A percentile compares a stretch with the other conserved stretches of the same genome.
Evolutionary conservation across 164 flowering plant genomes (phyloP).

Genomic region (Kalanchoe fedtschenkoi): DNA sequence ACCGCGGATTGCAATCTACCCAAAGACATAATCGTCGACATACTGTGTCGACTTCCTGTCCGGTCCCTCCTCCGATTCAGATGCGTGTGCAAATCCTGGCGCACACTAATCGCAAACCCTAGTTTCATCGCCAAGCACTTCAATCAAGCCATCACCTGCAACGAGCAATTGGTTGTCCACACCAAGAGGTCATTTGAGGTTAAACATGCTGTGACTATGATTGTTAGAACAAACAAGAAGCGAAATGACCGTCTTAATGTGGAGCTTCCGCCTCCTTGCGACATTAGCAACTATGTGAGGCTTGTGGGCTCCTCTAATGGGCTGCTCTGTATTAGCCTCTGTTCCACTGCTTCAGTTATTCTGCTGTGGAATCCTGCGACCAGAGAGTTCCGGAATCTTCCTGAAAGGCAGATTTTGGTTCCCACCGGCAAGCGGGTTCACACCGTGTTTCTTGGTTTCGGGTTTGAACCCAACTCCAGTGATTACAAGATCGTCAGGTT

Average conservation of each 20-base stretch:
- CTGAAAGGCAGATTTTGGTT: background rate
- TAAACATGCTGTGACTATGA: background rate
- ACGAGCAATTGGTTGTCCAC: background rate
- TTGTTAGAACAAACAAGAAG: background rate
- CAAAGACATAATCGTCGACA: slow-evolving; percentile 12
- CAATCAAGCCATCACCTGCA: background rate
- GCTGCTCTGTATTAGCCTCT: slow-evolving; percentile 8
- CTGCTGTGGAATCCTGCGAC: slow-evolving; percentile 9
- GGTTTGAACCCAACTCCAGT: background rate
- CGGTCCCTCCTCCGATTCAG: slow-evolving; percentile 17
- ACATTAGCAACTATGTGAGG: background rate
- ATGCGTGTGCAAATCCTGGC: slow-evolving; percentile 12
- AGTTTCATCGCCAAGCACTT: slow-evolving; percentile 11
- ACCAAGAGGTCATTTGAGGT: background rate
- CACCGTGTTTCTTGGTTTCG: slow-evolving; percentile 2
- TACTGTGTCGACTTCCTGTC: slow-evolving; percentile 13
- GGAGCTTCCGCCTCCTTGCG: background rate
- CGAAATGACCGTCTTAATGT: background rate
- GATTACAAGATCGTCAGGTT: slow-evolving; percentile 10
- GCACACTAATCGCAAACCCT: slow-evolving; percentile 11
- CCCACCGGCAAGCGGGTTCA: slow-evolving; percentile 6
- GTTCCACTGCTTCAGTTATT: background rate
- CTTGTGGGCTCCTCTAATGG: slow-evolving; percentile 10
- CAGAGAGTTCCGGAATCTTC: background rate
- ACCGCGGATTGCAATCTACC: background rate